Evolutionary conservation across 2,329 filamentous ascomycete species (phyloP), one percentile per base, ranked within the genome.

Genomic region (Pseudocercospora ulei): DNA sequence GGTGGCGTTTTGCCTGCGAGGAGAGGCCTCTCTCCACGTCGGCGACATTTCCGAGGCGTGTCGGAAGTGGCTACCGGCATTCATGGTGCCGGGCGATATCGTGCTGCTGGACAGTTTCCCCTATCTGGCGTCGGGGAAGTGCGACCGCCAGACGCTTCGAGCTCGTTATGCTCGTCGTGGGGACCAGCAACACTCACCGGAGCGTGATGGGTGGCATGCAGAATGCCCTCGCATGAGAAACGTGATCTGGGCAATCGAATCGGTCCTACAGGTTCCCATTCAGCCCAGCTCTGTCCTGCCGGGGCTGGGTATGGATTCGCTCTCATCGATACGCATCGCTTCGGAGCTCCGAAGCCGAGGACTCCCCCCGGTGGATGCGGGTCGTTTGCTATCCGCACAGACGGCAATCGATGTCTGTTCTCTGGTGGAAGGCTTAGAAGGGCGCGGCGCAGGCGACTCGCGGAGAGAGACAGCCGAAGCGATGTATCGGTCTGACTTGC

Each of bases 1-100:
- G n/a, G 72, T 93, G 7, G 73, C 77, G 0, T 94, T 88, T 55
- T 83, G 80, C 47, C 72, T 78, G 3, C 63, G 72, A 1, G 70
- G 74, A 7, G 51, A 60, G 2, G 47, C 52, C 7, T 17, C 23
- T 4, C 54, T 65, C 41, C 63, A 62, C 11, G 59, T 57, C 20
- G 57, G 59, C 17, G 46, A 59, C 7, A 64, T 93, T 7, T 54
- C 73, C 19, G 56, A 67, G 9, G 71, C 67, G 3, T 93, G 84
- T 60, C 70, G 68, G 35, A 68, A 70, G 35, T 93, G 85, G 83
- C 68, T 95, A 1, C 84, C 86, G 0, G 67, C 69, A 3, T 90
- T 79, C 56, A 94, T 94, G 87, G 63, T 92, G 1, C 87, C 87
- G 0, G 71, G 73, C 3, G 80, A 92, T 44, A 64, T 92, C 14